phyloP scores from a whole-genome alignment of 805 yeast species.

The Metschnikowia kunwiensis region DNA sequence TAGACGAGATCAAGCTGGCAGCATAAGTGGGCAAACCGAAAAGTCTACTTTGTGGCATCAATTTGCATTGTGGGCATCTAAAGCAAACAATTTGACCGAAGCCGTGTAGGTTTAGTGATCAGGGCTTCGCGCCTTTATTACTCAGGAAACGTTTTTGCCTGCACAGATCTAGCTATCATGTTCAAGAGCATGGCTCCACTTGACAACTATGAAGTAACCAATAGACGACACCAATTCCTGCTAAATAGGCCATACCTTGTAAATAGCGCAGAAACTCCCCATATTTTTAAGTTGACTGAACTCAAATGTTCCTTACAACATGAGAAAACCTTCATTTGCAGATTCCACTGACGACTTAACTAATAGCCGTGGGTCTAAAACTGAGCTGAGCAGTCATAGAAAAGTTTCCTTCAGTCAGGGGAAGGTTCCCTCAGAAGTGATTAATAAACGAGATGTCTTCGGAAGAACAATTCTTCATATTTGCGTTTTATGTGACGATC shows the following conservation, averaged over 20 bases:
- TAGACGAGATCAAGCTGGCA: conserved; percentile 6
- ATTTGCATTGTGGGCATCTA: too few relatives aligned
- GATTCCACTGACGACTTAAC: not conserved
- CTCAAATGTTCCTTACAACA: not conserved
- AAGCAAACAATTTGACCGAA: too few relatives aligned
- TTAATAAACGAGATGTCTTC: conserved; percentile 54
- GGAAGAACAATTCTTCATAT: conserved; percentile 68
- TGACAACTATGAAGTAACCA: not conserved
- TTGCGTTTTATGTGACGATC: conserved; percentile 48
- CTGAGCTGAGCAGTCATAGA: too few relatives aligned
- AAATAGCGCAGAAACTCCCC: too few relatives aligned
- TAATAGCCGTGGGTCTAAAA: too few relatives aligned
- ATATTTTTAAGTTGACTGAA: too few relatives aligned
- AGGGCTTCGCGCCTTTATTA: not conserved
- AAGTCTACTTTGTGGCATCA: too few relatives aligned
- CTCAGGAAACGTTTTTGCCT: conserved; percentile 3
- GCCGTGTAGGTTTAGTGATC: not conserved
- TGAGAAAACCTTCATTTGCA: not conserved
- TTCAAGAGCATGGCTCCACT: not conserved
- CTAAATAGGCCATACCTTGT: too few relatives aligned
- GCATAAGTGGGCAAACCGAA: conserved; percentile 5
- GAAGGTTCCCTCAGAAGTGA: too few relatives aligned
- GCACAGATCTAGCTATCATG: conserved; percentile 3
- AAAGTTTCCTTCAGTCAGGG: too few relatives aligned
- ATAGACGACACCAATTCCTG: too few relatives aligned